phyloP scores from a whole-genome alignment of 225 moss, liverwort and hornwort genomes.

The Bryoerythrophyllum caledonicum region DNA sequence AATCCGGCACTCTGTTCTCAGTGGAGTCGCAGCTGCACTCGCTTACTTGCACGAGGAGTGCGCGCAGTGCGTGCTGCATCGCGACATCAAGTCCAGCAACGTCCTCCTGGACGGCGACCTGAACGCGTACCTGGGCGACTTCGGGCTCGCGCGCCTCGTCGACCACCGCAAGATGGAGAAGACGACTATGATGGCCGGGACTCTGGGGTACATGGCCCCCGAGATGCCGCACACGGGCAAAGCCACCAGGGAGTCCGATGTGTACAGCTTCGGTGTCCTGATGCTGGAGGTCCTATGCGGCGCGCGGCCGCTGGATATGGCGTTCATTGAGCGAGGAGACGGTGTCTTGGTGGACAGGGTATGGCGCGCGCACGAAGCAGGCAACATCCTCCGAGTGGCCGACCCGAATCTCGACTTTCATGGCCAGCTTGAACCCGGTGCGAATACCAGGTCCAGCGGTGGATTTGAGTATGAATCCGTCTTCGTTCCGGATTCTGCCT shows the following conservation, averaged over 20 bases:
- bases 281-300: background rate
- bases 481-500: background rate
- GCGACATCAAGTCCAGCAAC: background rate
- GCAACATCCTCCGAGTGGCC: background rate
- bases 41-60: background rate
- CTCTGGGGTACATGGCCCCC: background rate
- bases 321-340: background rate
- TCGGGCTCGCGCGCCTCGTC: background rate
- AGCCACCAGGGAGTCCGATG: background rate
- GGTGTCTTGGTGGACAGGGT: constrained; percentile 4
- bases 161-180: background rate
- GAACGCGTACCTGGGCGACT: background rate
- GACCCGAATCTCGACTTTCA: background rate
- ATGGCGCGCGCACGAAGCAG: constrained; percentile 6
- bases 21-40: background rate
- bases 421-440: background rate
- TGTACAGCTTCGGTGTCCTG: background rate
- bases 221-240: background rate
- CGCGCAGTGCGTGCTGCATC: background rate
- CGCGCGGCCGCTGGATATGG: background rate
- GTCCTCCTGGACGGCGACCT: background rate
- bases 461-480: background rate
- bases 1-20: background rate
- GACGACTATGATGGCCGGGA: background rate
- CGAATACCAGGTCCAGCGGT: background rate